Conservation (phyloP, 108 stramenopile genomes). For the Pseudonitzschia multistriata region DNA sequence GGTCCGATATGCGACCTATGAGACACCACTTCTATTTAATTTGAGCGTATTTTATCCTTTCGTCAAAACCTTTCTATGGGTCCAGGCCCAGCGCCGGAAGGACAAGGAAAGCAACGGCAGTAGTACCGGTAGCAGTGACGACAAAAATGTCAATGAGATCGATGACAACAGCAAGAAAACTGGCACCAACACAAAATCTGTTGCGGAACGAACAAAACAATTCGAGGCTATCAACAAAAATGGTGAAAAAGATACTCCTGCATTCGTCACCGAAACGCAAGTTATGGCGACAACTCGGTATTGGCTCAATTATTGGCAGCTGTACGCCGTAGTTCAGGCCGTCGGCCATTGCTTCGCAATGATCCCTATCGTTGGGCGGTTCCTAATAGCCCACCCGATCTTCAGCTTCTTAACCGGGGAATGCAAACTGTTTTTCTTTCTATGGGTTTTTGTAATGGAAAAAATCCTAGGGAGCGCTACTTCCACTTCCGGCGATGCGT, state of each 20-base stretch:
- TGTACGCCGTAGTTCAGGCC: slow-evolving; percentile 52
- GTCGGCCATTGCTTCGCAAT: slow-evolving; percentile 36
- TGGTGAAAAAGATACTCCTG: background rate
- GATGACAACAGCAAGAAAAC: background rate
- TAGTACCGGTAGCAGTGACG: background rate
- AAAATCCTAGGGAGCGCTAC: slow-evolving; percentile 29
- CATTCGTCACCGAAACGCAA: background rate
- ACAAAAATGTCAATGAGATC: background rate
- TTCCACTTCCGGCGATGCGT: slow-evolving; percentile 6
- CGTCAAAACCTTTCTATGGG: slow-evolving; percentile 43
- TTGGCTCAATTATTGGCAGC: slow-evolving; percentile 71
- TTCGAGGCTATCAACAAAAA: slow-evolving; percentile 1
- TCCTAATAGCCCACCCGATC: slow-evolving; percentile 25
- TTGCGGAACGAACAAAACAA: background rate
- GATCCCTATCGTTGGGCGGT: slow-evolving; percentile 51
- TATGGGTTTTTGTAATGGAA: slow-evolving; percentile 76
- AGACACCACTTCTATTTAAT: slow-evolving; percentile 44
- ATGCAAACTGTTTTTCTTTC: slow-evolving; percentile 61
- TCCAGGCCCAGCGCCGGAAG: slow-evolving; percentile 28
- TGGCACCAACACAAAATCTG: background rate
- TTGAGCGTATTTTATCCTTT: slow-evolving; percentile 60
- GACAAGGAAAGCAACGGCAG: background rate
- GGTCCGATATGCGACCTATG: slow-evolving; percentile 53
- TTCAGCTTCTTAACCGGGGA: slow-evolving; percentile 32
- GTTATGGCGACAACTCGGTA: slow-evolving; percentile 24